Evolutionary conservation across 2,329 filamentous ascomycete genomes (phyloP).

Genomic region (Arthrobotrys megalospora): DNA sequence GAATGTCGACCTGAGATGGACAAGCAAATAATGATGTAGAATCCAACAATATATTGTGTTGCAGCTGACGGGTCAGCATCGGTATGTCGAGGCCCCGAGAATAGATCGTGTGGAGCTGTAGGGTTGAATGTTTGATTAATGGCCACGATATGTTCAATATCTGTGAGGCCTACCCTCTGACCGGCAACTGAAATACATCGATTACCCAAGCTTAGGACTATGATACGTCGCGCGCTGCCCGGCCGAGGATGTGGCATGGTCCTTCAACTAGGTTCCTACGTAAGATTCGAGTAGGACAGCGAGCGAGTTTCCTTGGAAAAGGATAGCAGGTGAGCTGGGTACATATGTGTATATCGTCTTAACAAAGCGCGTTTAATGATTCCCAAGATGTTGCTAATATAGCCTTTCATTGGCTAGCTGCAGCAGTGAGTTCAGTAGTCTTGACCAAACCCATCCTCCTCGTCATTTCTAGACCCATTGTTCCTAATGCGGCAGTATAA

Average conservation of each 20-base stretch:
- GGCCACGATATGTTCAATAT: too few relatives aligned
- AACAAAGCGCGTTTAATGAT: not conserved
- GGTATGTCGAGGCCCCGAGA: too few relatives aligned
- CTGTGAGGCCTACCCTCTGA: too few relatives aligned
- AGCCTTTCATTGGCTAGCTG: not conserved
- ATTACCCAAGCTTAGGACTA: too few relatives aligned
- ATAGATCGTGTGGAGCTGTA: too few relatives aligned
- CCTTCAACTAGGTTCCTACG: not conserved
- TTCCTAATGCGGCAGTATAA: not conserved
- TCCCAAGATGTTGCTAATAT: not conserved
- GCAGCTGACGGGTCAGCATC: not conserved
- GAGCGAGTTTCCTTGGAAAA: too few relatives aligned
- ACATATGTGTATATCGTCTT: too few relatives aligned
- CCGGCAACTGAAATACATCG: too few relatives aligned
- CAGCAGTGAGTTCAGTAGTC: not conserved
- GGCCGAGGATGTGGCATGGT: not conserved
- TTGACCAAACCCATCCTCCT: not conserved
- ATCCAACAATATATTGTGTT: not conserved
- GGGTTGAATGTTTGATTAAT: too few relatives aligned
- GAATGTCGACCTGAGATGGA: not conserved
- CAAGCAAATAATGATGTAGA: not conserved
- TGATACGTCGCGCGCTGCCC: too few relatives aligned
- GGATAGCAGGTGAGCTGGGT: too few relatives aligned
- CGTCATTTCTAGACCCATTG: not conserved
- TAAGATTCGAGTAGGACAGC: not conserved